A percentile compares a stretch with the other conserved stretches of the same genome.
Conservation (phyloP, 1,284 basidiomycete genomes). For the Phylloboletellus chloephorus region DNA sequence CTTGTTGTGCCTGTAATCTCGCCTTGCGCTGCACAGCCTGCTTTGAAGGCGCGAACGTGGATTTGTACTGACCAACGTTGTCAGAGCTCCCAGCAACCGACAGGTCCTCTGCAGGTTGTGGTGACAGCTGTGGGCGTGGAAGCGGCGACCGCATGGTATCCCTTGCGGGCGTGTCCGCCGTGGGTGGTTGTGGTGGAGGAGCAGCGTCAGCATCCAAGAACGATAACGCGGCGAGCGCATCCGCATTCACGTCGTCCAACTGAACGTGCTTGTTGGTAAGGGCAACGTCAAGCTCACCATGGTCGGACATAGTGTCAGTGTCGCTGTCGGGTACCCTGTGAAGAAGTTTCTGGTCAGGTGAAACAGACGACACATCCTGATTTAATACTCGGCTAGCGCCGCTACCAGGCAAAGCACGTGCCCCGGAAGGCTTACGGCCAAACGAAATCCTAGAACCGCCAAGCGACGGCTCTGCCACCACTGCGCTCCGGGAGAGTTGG, state of each 20-base stretch:
- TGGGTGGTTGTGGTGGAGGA: slow-evolving; percentile 17
- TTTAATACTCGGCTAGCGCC: slow-evolving; percentile 33
- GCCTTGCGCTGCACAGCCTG: slow-evolving; percentile 79
- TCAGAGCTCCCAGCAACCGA: slow-evolving; percentile 20
- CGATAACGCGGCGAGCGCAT: slow-evolving; percentile 70
- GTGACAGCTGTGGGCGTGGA: slow-evolving; percentile 22
- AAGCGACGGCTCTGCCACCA: slow-evolving; percentile 25
- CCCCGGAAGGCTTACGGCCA: slow-evolving; percentile 77
- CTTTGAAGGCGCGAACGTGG: slow-evolving; percentile 81
- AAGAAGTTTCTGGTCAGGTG: slow-evolving; percentile 27
- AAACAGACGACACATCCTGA: slow-evolving; percentile 28
- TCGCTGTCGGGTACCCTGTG: slow-evolving; percentile 27
- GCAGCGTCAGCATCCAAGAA: slow-evolving; percentile 54
- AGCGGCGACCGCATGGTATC: slow-evolving; percentile 26
- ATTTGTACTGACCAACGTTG: slow-evolving; percentile 45
- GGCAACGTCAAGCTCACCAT: slow-evolving; percentile 7
- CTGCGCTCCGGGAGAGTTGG: slow-evolving; percentile 33
- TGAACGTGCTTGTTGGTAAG: slow-evolving; percentile 17
- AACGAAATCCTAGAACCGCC: slow-evolving; percentile 38
- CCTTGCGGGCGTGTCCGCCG: slow-evolving; percentile 6
- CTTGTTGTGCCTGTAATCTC: slow-evolving; percentile 75
- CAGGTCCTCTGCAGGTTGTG: slow-evolving; percentile 12
- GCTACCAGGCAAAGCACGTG: slow-evolving; percentile 62
- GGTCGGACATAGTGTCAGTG: slow-evolving; percentile 28
- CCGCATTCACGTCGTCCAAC: slow-evolving; percentile 50